phyloP scores from a whole-genome alignment of 306 rosid species.

The Corylus americana region DNA sequence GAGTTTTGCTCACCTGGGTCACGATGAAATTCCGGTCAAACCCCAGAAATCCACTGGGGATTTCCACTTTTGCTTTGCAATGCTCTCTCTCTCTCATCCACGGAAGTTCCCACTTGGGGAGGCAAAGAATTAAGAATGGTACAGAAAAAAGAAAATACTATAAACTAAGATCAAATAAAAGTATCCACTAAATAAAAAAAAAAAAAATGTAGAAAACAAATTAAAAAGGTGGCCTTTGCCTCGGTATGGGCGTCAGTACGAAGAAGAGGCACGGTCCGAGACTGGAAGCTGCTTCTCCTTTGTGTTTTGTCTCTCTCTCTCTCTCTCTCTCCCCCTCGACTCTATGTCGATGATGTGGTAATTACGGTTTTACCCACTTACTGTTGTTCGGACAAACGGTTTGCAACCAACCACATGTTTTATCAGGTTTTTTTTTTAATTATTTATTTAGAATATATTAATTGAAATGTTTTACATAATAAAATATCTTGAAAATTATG shows the following conservation, averaged over 20 bases:
- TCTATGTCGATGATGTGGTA: background rate
- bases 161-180: background rate
- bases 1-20: conserved; percentile 39
- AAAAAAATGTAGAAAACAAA: background rate
- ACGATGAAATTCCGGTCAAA: conserved; percentile 31
- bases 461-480: too few species aligned
- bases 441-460: too few species aligned
- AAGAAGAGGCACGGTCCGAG: conserved; percentile 11
- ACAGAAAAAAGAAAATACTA: background rate
- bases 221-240: conserved; percentile 13
- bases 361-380: background rate
- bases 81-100: background rate
- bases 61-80: conserved; percentile 31
- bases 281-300: conserved; percentile 28
- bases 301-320: background rate
- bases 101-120: conserved; percentile 31
- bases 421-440: too few species aligned
- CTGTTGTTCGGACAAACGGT: background rate
- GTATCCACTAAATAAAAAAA: background rate
- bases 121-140: conserved; percentile 43
- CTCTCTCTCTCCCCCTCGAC: background rate
- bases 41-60: conserved; percentile 33
- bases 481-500: too few species aligned
- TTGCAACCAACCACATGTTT: background rate
- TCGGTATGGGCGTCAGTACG: conserved; percentile 15